A percentile compares a stretch with the other conserved stretches of the same genome.
phyloP scores from a whole-genome alignment of 2,329 filamentous ascomycete species.

The Coniella vitis region DNA sequence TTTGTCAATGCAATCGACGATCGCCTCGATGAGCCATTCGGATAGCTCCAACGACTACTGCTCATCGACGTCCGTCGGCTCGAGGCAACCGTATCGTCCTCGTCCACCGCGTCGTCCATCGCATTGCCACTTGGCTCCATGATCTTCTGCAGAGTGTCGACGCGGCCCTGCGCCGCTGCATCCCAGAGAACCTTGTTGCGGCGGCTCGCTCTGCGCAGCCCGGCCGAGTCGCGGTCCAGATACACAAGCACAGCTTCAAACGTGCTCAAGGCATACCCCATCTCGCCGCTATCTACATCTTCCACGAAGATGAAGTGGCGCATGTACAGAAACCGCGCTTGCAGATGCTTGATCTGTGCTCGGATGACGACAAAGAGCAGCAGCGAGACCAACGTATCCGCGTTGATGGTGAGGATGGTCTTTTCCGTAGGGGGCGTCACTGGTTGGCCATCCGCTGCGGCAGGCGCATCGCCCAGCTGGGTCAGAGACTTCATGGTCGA shows the following conservation, averaged over 20 bases:
- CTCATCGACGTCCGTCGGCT: constrained; percentile 37
- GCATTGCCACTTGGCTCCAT: constrained; percentile 63
- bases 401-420: constrained; percentile 59
- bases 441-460: constrained; percentile 27
- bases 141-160: constrained; percentile 68
- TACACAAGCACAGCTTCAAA: constrained; percentile 92
- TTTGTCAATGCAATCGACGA: constrained; percentile 34
- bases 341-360: constrained; percentile 78
- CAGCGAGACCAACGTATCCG: constrained; percentile 87
- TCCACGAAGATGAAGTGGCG: constrained; percentile 97
- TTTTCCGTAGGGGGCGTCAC: constrained; percentile 40
- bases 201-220: constrained; percentile 74
- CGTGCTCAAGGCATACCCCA: constrained; percentile 92
- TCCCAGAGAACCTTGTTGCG: constrained; percentile 86
- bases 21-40: constrained; percentile 32
- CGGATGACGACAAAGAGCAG: constrained; percentile 88
- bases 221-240: constrained; percentile 72
- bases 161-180: constrained; percentile 68
- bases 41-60: constrained; percentile 35
- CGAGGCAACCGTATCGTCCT: constrained; percentile 32
- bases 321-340: constrained; percentile 88
- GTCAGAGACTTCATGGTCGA: constrained; percentile 80
- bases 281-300: constrained; percentile 91
- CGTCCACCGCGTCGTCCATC: constrained; percentile 36
- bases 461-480: constrained; percentile 47